Evolutionary conservation across 352 stramenopile species (phyloP), one percentile per base, ranked within the genome.

Genomic region (Elongisporangium anandrum): DNA sequence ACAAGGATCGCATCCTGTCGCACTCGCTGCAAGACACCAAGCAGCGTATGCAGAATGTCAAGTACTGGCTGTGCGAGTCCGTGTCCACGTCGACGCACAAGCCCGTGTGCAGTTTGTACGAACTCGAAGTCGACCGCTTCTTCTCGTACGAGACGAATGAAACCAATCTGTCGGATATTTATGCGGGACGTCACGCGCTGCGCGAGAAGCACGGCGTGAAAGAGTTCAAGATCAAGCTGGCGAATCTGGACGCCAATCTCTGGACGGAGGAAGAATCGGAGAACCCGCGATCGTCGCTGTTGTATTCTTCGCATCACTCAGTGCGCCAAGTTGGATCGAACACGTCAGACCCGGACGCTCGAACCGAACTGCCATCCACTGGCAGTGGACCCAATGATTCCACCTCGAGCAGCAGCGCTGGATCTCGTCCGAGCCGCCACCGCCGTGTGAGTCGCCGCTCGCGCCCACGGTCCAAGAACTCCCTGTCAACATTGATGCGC

Each of bases 161-260:
- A 66, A 77, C 79, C 34, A 66, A 73, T 19, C 52, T 73, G 2
- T 63, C 65, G 12, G 77, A 88, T 54, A 50, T 77, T 7, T 69
- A 71, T 19, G 70, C 71, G 21, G 79, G 79, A 0, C 85, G 85
- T 22, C 64, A 78, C 52, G 69, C 76, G 9, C 57, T 90, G 13
- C 72, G 71, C 2, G 78, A 90, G 50, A 88, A 88, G 56, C 70
- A 61, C 7, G 73, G 84, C 29, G 70, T 92, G 38, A 67, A 79
- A 34, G 77, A 92, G 56, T 90, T 87, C 56, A 77, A 80, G 54
- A 77, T 92, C 50, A 86, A 90, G 60, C 50, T 92, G 19, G 70
- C 83, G 3, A 89, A 88, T 56, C 67, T 92, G 23, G 83, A 92
- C 55, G 83, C 79, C 2, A 89, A 87, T 53, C 85, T 92, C 22